These are phyloP conservation scores for Cercospora janseana DNA, from an alignment of 2,329 filamentous ascomycete genomes.

Conservation along the genomic window DNA sequence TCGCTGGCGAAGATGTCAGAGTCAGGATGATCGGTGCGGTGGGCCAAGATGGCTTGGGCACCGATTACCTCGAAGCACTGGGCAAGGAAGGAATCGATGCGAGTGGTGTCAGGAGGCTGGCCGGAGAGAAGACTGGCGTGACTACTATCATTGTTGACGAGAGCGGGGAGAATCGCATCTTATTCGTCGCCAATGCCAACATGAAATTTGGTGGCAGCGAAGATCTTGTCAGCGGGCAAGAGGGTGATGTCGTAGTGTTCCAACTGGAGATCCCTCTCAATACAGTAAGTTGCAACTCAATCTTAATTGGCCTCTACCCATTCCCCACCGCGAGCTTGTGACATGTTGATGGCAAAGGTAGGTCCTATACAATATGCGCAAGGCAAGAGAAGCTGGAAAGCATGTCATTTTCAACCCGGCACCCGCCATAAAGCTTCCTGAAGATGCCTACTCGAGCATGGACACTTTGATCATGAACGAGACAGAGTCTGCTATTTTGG, in stretches of 20 bases:
- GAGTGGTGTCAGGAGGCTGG: slow-evolving; percentile 41
- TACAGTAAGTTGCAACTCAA: slow-evolving; percentile 33
- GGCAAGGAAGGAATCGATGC: slow-evolving; percentile 46
- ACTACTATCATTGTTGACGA: slow-evolving; percentile 50
- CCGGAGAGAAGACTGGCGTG: slow-evolving; percentile 48
- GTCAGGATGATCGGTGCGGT: slow-evolving; percentile 53
- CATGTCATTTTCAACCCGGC: slow-evolving; percentile 81
- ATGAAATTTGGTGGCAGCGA: slow-evolving; percentile 37
- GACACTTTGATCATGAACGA: slow-evolving; percentile 86
- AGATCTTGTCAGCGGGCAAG: slow-evolving; percentile 12
- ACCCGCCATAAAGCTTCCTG: slow-evolving; percentile 64
- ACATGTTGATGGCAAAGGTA: slow-evolving; percentile 11
- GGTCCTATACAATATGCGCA: slow-evolving; percentile 36
- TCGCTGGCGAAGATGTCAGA: slow-evolving; percentile 36
- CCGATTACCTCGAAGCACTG: slow-evolving; percentile 43
- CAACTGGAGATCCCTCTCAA: slow-evolving; percentile 50
- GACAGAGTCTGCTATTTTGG: slow-evolving; percentile 76
- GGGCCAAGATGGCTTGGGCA: slow-evolving; percentile 47
- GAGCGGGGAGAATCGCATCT: slow-evolving; percentile 50
- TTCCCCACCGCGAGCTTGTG: slow-evolving; percentile 4
- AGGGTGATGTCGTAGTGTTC: slow-evolving; percentile 45
- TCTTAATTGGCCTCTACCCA: neutral
- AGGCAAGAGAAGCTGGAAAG: slow-evolving; percentile 32
- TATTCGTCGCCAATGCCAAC: slow-evolving; percentile 51
- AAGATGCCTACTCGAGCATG: slow-evolving; percentile 63